phyloP scores from a whole-genome alignment of 768 basidiomycete genomes.

The Lyophyllum atratum region DNA sequence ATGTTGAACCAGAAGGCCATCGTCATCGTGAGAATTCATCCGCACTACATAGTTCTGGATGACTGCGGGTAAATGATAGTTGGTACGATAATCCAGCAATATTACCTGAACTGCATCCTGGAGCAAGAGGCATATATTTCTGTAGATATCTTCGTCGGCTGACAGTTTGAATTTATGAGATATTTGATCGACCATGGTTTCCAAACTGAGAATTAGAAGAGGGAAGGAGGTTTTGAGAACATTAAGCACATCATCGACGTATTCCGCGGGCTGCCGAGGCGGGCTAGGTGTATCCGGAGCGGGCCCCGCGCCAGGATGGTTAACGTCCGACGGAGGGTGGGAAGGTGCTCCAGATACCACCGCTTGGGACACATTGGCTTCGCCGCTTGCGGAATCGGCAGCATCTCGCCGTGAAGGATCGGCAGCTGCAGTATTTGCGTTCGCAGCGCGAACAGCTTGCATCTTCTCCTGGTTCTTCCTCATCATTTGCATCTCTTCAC shows the following conservation, averaged over 20 bases:
- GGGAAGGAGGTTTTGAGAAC: constrained; percentile 96
- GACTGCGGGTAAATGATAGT: background rate
- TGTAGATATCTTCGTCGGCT: constrained; percentile 92
- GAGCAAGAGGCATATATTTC: constrained; percentile 84
- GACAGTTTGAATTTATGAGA: constrained; percentile 84
- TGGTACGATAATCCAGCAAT: constrained; percentile 9
- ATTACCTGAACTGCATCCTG: constrained; percentile 83
- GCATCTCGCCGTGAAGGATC: constrained; percentile 32
- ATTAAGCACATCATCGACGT: constrained; percentile 91
- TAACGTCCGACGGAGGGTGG: constrained; percentile 15
- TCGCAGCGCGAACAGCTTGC: constrained; percentile 36
- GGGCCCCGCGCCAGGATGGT: constrained; percentile 10
- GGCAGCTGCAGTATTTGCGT: constrained; percentile 24
- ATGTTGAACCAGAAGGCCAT: constrained; percentile 57
- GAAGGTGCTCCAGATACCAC: constrained; percentile 12
- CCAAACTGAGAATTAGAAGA: constrained; percentile 90
- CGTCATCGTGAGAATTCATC: constrained; percentile 68
- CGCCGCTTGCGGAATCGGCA: constrained; percentile 24
- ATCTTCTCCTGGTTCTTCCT: constrained; percentile 43
- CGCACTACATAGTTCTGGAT: constrained; percentile 67
- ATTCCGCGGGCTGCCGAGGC: constrained; percentile 79
- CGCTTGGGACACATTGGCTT: constrained; percentile 20
- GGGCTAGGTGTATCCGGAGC: constrained; percentile 27
- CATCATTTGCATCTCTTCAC: constrained; percentile 44
- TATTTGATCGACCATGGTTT: constrained; percentile 97